These are phyloP conservation scores for Barbarea vulgaris DNA, from an alignment of 345 rosid genomes.

Conservation along the genomic window DNA sequence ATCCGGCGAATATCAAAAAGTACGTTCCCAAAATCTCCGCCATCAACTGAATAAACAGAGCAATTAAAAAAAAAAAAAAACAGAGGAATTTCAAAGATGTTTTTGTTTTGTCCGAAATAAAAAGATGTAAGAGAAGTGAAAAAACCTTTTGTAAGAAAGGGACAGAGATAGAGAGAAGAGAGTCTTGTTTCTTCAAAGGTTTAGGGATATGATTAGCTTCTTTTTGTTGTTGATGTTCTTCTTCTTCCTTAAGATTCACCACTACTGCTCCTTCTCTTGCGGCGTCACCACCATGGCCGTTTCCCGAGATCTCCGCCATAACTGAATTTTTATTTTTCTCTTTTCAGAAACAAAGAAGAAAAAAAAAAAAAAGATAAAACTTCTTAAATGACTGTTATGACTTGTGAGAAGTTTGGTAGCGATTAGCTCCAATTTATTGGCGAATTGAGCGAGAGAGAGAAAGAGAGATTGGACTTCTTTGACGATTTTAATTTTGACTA, in stretches of 20 bases:
- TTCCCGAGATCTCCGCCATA: slow-evolving; percentile 58
- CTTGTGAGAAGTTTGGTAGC: slow-evolving; percentile 36
- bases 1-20: slow-evolving; percentile 91
- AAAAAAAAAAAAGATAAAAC: neutral
- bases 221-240: slow-evolving; percentile 25
- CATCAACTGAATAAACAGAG: slow-evolving; percentile 52
- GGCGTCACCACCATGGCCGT: slow-evolving; percentile 21
- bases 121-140: slow-evolving; percentile 12
- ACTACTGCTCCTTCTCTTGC: slow-evolving; percentile 48
- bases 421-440: slow-evolving; percentile 37
- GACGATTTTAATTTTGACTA: slow-evolving; percentile 8
- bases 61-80: neutral
- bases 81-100: neutral
- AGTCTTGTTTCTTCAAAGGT: slow-evolving; percentile 47
- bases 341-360: neutral
- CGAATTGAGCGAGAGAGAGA: slow-evolving; percentile 17
- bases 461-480: slow-evolving; percentile 16
- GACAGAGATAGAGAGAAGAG: slow-evolving; percentile 52
- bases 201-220: neutral
- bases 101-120: neutral
- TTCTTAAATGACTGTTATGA: slow-evolving; percentile 13
- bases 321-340: neutral
- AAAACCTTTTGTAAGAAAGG: slow-evolving; percentile 81
- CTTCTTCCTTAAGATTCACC: slow-evolving; percentile 54
- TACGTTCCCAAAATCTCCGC: slow-evolving; percentile 88